Conservation (phyloP, 495 filamentous ascomycete species). For the Cercophora scortea region DNA sequence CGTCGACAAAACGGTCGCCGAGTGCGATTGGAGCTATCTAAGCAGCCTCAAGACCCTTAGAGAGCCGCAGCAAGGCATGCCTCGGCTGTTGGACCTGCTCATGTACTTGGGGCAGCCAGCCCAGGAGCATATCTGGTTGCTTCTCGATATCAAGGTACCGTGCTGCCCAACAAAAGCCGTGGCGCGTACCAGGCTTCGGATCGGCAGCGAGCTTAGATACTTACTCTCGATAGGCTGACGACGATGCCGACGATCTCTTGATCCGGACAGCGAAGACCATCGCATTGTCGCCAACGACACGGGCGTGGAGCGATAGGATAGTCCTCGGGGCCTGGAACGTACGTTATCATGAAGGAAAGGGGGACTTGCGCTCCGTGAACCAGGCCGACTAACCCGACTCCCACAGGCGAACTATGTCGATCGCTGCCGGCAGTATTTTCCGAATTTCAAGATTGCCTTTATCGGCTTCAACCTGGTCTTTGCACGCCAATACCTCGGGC, state of each 20-base stretch:
- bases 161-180: no score
- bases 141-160: constrained; percentile 80
- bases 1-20: constrained; percentile 55
- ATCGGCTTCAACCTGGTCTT: constrained; percentile 66
- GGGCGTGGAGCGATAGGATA: constrained; percentile 64
- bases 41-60: constrained; percentile 56
- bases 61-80: constrained; percentile 63
- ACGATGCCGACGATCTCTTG: constrained; percentile 65
- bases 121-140: constrained; percentile 61
- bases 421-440: constrained; percentile 51
- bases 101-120: constrained; percentile 55
- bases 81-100: constrained; percentile 68
- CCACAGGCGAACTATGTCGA: constrained; percentile 53
- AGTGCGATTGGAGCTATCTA: constrained; percentile 69
- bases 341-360: constrained; percentile 14
- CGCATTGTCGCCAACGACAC: constrained; percentile 35
- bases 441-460: constrained; percentile 57
- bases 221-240: constrained; percentile 38
- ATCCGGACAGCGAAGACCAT: constrained; percentile 55
- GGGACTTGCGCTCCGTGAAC: no score
- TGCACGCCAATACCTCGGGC: constrained; percentile 58
- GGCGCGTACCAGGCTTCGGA: neutral
- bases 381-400: constrained; percentile 1
- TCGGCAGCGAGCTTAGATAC: constrained; percentile 1
- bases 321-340: constrained; percentile 76